Conservation (phyloP, 1,284 basidiomycete genomes). For the Polyporus tsugae region DNA sequence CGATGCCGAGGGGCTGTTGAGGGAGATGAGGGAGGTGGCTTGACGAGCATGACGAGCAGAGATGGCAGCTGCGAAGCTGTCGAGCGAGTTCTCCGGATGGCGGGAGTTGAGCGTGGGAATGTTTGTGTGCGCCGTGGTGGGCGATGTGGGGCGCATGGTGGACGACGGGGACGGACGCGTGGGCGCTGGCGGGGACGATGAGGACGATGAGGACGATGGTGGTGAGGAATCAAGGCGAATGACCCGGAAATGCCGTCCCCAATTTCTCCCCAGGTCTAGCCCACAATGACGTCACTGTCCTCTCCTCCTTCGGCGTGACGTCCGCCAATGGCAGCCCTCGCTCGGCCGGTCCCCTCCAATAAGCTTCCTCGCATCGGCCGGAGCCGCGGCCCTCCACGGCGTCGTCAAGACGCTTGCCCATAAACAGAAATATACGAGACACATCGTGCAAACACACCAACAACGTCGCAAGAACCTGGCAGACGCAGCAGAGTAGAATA, state of each 20-base stretch:
- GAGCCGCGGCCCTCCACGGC: not conserved
- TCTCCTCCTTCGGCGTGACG: slow-evolving; percentile 12
- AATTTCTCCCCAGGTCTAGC: slow-evolving; percentile 26
- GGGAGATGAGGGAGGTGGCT: slow-evolving; percentile 26
- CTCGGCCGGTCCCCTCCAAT: not conserved
- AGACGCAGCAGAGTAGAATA: not conserved
- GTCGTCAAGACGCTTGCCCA: not conserved
- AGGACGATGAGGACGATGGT: slow-evolving; percentile 30
- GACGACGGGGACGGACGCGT: slow-evolving; percentile 11
- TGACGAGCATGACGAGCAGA: slow-evolving; percentile 33
- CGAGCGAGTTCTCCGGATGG: slow-evolving; percentile 23
- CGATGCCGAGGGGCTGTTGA: slow-evolving; percentile 25
- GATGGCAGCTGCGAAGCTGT: slow-evolving; percentile 33
- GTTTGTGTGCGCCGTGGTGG: slow-evolving; percentile 26
- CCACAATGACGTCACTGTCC: slow-evolving; percentile 29
- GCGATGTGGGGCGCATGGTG: slow-evolving; percentile 16
- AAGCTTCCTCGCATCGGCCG: not conserved
- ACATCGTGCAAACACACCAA: not conserved
- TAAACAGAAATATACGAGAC: not conserved
- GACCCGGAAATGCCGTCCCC: slow-evolving; percentile 21
- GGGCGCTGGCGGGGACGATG: slow-evolving; percentile 22
- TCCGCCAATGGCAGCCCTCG: slow-evolving; percentile 20
- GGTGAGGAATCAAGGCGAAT: slow-evolving; percentile 29
- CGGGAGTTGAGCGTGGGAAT: slow-evolving; percentile 16
- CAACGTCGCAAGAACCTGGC: not conserved